A percentile compares a stretch with the other conserved stretches of the same genome.
Evolutionary conservation across 176 grass and related monocot species (phyloP).

Genomic region (Bothriochloa decipiens): DNA sequence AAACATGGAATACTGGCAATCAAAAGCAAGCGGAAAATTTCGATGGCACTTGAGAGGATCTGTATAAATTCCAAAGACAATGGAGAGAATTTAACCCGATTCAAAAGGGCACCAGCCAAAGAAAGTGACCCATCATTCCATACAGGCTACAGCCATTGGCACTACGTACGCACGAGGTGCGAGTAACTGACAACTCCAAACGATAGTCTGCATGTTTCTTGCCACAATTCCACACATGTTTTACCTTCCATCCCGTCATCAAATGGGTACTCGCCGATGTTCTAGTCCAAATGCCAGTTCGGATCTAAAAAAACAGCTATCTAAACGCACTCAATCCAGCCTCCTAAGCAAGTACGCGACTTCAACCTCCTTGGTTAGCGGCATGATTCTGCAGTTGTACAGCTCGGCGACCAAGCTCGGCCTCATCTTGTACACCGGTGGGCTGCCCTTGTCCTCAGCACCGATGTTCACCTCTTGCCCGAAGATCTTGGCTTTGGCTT

Average conservation of each 20-base stretch:
- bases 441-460: slow-evolving; percentile 34
- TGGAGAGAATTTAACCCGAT: no score
- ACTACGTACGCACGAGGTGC: background rate
- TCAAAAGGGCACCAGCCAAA: no score
- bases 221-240: background rate
- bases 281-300: background rate
- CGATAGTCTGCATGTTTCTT: background rate
- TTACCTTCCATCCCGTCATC: slow-evolving; percentile 9
- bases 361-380: slow-evolving; percentile 88
- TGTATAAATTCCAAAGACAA: no score
- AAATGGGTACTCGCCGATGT: background rate
- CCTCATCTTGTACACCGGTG: slow-evolving; percentile 72
- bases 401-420: slow-evolving; percentile 75
- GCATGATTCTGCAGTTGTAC: slow-evolving; percentile 89
- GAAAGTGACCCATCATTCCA: background rate
- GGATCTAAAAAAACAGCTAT: slow-evolving; percentile 1
- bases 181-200: background rate
- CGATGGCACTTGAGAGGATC: no score
- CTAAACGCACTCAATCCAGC: slow-evolving; percentile 59
- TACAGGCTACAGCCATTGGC: background rate
- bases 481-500: slow-evolving; percentile 75
- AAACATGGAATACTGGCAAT: no score
- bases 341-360: slow-evolving; percentile 79
- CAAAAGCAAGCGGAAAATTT: no score
- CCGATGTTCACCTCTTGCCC: slow-evolving; percentile 76